Conservation (phyloP, 2,329 filamentous ascomycete species). For the Hypoxylon rubiginosum region DNA sequence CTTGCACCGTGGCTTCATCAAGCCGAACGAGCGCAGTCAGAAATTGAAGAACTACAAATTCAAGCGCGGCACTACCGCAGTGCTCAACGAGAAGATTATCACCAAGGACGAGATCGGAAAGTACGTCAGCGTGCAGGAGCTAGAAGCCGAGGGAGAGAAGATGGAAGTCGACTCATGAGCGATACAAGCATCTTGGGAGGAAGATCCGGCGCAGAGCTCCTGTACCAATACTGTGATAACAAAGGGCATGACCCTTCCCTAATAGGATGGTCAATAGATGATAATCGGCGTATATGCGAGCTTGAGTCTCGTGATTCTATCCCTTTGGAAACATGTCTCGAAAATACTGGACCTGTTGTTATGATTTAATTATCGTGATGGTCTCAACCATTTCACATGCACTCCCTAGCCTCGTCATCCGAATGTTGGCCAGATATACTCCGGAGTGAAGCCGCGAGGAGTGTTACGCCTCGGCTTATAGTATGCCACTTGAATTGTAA, state of each 20-base stretch:
- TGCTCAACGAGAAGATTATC: slow-evolving; percentile 96
- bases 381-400: neutral
- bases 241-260: slow-evolving; percentile 23
- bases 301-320: neutral
- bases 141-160: slow-evolving; percentile 74
- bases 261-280: slow-evolving; percentile 2
- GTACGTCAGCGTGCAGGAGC: slow-evolving; percentile 91
- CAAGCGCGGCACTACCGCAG: slow-evolving; percentile 90
- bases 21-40: slow-evolving; percentile 88
- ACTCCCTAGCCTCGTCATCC: neutral
- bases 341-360: neutral
- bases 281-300: slow-evolving; percentile 1
- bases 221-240: slow-evolving; percentile 44
- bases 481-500: neutral
- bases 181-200: neutral
- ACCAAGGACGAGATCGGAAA: slow-evolving; percentile 93
- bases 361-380: neutral
- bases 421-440: neutral
- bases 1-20: slow-evolving; percentile 91
- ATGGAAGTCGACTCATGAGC: slow-evolving; percentile 76
- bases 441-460: neutral
- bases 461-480: neutral
- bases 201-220: slow-evolving; percentile 13
- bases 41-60: slow-evolving; percentile 97
- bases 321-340: neutral